Percentiles rank a stretch among this genome's conserved stretches.
phyloP scores from a whole-genome alignment of 306 rosid species.

The Trifolium subterraneum region DNA sequence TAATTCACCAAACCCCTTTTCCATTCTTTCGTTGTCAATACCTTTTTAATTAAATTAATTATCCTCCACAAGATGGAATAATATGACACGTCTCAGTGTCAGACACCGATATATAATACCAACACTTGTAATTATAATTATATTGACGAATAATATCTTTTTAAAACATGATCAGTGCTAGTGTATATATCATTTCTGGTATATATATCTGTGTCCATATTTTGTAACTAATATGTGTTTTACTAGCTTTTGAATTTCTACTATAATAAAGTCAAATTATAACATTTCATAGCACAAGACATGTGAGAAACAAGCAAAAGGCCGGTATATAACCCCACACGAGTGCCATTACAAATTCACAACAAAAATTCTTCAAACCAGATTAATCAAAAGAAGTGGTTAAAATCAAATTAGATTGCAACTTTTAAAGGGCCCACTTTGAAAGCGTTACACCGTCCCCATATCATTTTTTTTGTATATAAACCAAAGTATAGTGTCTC shows the following conservation, averaged over 20 bases:
- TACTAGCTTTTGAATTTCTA: neutral
- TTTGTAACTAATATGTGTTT: neutral
- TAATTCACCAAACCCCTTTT: slow-evolving; percentile 15
- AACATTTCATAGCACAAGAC: neutral
- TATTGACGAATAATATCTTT: too few species aligned
- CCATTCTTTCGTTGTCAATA: neutral
- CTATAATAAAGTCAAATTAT: slow-evolving; percentile 51
- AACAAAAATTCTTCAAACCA: neutral
- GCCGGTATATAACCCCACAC: slow-evolving; percentile 4
- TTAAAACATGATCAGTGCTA: too few species aligned
- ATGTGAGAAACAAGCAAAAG: slow-evolving; percentile 8
- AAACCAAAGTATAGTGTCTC: slow-evolving; percentile 11
- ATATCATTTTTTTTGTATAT: slow-evolving; percentile 36
- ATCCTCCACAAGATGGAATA: too few species aligned
- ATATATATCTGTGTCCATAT: too few species aligned
- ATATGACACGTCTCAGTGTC: too few species aligned
- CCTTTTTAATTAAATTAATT: slow-evolving; percentile 3
- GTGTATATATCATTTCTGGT: too few species aligned
- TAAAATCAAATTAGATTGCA: slow-evolving; percentile 56
- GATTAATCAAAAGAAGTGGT: slow-evolving; percentile 1
- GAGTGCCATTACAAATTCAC: neutral
- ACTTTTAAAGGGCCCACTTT: slow-evolving; percentile 43
- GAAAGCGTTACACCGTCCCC: slow-evolving; percentile 54
- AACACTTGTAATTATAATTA: too few species aligned
- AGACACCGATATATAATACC: too few species aligned